Conservation (phyloP, 2,329 filamentous ascomycete species). For the Pestalotiopsis sp. region DNA sequence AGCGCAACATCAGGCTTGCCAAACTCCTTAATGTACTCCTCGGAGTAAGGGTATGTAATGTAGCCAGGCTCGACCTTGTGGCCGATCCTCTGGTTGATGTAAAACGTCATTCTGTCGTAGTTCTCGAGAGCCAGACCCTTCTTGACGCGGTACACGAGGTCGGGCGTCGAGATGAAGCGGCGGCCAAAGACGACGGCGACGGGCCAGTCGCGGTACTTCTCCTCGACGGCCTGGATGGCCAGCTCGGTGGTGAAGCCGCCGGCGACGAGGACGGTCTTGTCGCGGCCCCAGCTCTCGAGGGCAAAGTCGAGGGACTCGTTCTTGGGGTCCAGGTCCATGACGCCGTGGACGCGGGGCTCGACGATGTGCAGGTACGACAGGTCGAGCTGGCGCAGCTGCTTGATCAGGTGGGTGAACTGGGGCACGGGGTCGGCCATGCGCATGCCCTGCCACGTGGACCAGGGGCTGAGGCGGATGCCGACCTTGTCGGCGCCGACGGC, state of each 20-base stretch:
- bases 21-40: slow-evolving; percentile 17
- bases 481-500: slow-evolving; percentile 52
- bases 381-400: slow-evolving; percentile 49
- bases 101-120: slow-evolving; percentile 50
- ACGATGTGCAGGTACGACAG: slow-evolving; percentile 60
- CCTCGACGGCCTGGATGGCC: slow-evolving; percentile 41
- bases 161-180: slow-evolving; percentile 52
- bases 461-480: slow-evolving; percentile 56
- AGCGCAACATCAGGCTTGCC: slow-evolving; percentile 4
- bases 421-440: slow-evolving; percentile 56
- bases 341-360: slow-evolving; percentile 47
- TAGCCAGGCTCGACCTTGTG: slow-evolving; percentile 30
- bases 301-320: slow-evolving; percentile 33
- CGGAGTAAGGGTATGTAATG: slow-evolving; percentile 35
- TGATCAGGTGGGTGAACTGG: slow-evolving; percentile 57
- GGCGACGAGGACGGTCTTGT: slow-evolving; percentile 47
- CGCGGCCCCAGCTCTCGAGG: slow-evolving; percentile 19
- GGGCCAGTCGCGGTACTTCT: slow-evolving; percentile 42
- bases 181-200: slow-evolving; percentile 49
- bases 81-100: slow-evolving; percentile 25
- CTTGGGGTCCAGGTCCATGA: background rate
- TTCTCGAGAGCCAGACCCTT: slow-evolving; percentile 42
- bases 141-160: slow-evolving; percentile 46
- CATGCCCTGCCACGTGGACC: slow-evolving; percentile 58
- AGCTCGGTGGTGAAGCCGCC: slow-evolving; percentile 45